A percentile compares a stretch with the other conserved stretches of the same genome.
These are phyloP conservation scores for Cordyceps javanica DNA, from an alignment of 2,329 filamentous ascomycete species.

Conservation along the genomic window DNA sequence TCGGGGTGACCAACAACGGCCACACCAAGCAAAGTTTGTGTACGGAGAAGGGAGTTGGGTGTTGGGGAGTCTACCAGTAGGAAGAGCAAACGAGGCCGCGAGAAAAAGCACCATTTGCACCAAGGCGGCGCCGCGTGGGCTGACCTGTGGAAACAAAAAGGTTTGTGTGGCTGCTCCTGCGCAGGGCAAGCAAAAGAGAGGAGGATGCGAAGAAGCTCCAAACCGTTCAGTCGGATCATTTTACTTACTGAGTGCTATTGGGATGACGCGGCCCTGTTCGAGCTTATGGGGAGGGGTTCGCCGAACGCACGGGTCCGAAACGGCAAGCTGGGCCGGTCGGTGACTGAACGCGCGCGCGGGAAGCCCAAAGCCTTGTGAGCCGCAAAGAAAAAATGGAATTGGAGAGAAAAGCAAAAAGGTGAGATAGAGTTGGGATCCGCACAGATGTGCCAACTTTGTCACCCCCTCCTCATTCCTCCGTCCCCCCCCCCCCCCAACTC, in stretches of 20 bases:
- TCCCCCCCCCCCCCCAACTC: too few species aligned
- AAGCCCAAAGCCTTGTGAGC: background rate
- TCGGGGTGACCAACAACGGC: too few species aligned
- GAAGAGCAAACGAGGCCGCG: background rate
- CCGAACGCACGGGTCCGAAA: background rate
- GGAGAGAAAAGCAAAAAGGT: background rate
- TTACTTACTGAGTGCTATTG: background rate
- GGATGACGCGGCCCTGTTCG: constrained; percentile 8
- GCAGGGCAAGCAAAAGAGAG: background rate
- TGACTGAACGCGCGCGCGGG: background rate
- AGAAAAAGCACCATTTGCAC: background rate
- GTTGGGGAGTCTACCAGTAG: too few species aligned
- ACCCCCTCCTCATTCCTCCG: too few species aligned
- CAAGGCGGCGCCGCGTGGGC: background rate
- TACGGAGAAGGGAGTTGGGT: too few species aligned
- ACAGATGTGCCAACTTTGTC: background rate
- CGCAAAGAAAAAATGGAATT: background rate
- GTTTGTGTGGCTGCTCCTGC: too few species aligned
- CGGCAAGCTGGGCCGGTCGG: background rate
- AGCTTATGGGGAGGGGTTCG: background rate
- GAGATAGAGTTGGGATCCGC: background rate
- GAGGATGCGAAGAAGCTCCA: too few species aligned
- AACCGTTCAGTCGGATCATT: too few species aligned
- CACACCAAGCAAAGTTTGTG: too few species aligned
- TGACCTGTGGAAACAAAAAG: background rate